Base-by-base conservation (phyloP, 768 basidiomycete genomes). In the Multifurca ochricompacta region DNA sequence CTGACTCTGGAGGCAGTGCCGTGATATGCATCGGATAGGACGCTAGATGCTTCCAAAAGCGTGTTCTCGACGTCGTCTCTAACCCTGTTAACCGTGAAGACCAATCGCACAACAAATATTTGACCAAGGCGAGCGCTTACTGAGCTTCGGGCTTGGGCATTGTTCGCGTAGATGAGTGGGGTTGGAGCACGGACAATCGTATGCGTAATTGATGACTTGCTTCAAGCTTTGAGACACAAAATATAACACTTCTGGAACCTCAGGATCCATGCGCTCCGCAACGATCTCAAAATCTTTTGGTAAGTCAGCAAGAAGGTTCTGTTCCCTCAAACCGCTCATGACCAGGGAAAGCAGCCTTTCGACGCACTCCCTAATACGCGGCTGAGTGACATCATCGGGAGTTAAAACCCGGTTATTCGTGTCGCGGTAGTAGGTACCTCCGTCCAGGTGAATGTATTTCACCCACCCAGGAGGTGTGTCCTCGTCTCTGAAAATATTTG, bases 221-320 rank as follows among this genome's bases (percentile, higher is more conserved):
- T 16, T 40, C 41, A 6, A 14, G 16, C 27, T 44, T 18, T 43
- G 47, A 3, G 42, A 55, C 6, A 43, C 54, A 16, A 56, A 50
- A n/a, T 50, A 45, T 21, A 50, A 56, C 28, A 40, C 48, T 18
- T 37, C 43, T 4, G 48, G 54, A 18, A 45, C 42, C 6, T 55
- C 48, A 19, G 54, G 54, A 14, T 50, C 36, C 54, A 55, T 55
- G 4, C 35, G 35, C 19, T 55, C 54, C 11, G 35, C 41, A n/a
- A 55, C 48, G n/a, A 39, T 36, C 27, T 55, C 48, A 31, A 44
- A 28, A 21, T 55, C 54, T 14, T 14, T 13, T 23, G 54, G 54
- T 18, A 55, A 43, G 19, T 39, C n/a, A 2, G 32, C 14, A 16
- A 50, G 42, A 18, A 56, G 48, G 10, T 45, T 28, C 6, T 56